These are phyloP conservation scores for Suillus bovinus DNA, from an alignment of 768 basidiomycete species.

Conservation along the genomic window DNA sequence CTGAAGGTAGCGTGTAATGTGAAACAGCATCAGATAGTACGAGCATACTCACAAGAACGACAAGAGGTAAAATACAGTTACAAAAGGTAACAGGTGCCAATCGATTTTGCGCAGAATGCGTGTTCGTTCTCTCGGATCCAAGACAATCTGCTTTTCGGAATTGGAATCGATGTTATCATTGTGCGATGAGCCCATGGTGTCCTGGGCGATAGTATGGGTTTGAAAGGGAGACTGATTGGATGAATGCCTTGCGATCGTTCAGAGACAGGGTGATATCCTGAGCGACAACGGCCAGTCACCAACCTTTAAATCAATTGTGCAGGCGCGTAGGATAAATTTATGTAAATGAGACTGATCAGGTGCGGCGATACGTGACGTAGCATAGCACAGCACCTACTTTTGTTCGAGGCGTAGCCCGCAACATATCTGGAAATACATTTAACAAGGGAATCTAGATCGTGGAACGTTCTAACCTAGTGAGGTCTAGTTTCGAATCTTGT, in stretches of 20 bases:
- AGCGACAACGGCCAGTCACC: not conserved
- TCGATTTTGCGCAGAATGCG: slow-evolving; percentile 43
- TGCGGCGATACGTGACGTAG: not conserved
- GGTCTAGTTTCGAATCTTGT: not conserved
- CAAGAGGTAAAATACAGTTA: slow-evolving; percentile 44
- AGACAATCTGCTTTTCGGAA: not conserved
- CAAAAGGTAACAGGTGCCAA: slow-evolving; percentile 43
- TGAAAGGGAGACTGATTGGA: not conserved
- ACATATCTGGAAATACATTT: not conserved
- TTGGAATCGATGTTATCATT: not conserved
- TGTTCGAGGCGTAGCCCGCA: too few relatives aligned
- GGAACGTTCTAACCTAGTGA: not conserved
- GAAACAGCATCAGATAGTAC: not conserved
- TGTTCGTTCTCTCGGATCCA: slow-evolving; percentile 20
- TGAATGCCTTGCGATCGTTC: not conserved
- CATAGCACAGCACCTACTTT: not conserved
- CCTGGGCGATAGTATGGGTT: too few relatives aligned
- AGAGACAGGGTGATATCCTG: not conserved
- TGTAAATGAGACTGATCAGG: not conserved
- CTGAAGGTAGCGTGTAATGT: slow-evolving; percentile 18
- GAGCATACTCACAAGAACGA: slow-evolving; percentile 43
- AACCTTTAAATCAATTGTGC: not conserved
- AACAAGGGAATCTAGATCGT: not conserved
- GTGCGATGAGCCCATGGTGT: not conserved
- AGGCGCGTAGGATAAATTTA: not conserved